Evolutionary conservation across 805 yeast genomes (phyloP).

Genomic region (Lipomyces yamadae): DNA sequence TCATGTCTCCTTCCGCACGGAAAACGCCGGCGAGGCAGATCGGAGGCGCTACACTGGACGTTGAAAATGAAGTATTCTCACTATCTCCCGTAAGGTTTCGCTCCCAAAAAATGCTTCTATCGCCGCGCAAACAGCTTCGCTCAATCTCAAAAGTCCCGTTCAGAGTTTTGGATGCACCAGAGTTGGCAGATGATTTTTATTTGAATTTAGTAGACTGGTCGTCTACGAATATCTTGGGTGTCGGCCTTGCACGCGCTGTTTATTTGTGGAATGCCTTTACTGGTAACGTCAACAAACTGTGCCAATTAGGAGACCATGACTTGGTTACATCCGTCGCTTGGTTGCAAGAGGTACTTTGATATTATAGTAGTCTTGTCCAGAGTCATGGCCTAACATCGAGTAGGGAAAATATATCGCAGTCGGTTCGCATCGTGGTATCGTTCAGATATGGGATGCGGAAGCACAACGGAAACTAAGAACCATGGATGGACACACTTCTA

Average conservation of each 20-base stretch:
- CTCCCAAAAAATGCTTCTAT: constrained; percentile 73
- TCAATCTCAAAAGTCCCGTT: constrained; percentile 85
- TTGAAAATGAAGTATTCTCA: constrained; percentile 77
- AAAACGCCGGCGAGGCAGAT: constrained; percentile 52
- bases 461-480: constrained; percentile 81
- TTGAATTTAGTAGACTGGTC: constrained; percentile 96
- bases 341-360: constrained; percentile 65
- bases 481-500: constrained; percentile 85
- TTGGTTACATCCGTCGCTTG: constrained; percentile 82
- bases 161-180: constrained; percentile 94
- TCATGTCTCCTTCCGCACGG: constrained; percentile 63
- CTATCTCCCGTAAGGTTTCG: constrained; percentile 88
- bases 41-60: constrained; percentile 46
- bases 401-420: constrained; percentile 89
- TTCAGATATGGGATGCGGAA: constrained; percentile 93
- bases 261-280: constrained; percentile 89
- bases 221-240: constrained; percentile 81
- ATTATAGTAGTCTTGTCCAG: background rate
- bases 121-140: constrained; percentile 81
- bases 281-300: constrained; percentile 79
- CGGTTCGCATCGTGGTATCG: constrained; percentile 84
- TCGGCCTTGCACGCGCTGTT: constrained; percentile 85
- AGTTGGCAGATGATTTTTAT: constrained; percentile 90
- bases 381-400: background rate
- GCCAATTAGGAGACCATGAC: constrained; percentile 73